Base-by-base conservation (phyloP, 1,284 basidiomycete species). In the Paramarasmius palmivorus region DNA sequence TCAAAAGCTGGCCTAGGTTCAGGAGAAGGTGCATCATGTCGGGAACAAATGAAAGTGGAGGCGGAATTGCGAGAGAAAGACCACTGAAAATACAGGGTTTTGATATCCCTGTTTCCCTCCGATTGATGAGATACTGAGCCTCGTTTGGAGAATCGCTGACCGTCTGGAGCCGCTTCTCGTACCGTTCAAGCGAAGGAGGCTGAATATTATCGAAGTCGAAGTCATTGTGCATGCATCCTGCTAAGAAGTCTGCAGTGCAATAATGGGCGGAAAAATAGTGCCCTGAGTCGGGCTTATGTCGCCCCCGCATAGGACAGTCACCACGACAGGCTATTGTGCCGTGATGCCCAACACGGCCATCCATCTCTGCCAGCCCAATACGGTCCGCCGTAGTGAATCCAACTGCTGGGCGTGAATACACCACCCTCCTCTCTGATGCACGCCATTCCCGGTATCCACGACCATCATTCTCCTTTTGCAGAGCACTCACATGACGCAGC, bases 11-110 rank as follows among this genome's bases (percentile, higher is more conserved):
- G 0, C 61, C 40, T 0, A 75, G 17, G 5, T 69, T 68, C 5
- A 70, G 42, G 0, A 66, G 45, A 0, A 72, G 58, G 49, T 77
- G 75, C 74, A 77, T 76, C 7, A 72, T 52, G 53, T 78, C 71
- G 0, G 50, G 51, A 0, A 56, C 52, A 53, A 73, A 73, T 25
- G 60, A 61, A 1, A 29, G 20, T 0, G 73, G 72, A 2, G 73
- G 38, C 0, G 58, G 54, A 10, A 67, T 58, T 2, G 50, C 46
- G 19, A 37, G 52, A 0, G 55, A 34, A 3, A 70, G 34, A 10
- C 61, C 66, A 34, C 58, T 56, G 20, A 69, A 56, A 25, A 70
- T 58, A 20, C 54, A 63, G 2, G 65, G 64, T 25, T 66, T 67
- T 7, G 45, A 57, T n/a, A 70, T 60, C 0, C 68, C 63, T 20